Base-by-base conservation (phyloP, 164 flowering plant species). In the Liquidambar formosana region DNA sequence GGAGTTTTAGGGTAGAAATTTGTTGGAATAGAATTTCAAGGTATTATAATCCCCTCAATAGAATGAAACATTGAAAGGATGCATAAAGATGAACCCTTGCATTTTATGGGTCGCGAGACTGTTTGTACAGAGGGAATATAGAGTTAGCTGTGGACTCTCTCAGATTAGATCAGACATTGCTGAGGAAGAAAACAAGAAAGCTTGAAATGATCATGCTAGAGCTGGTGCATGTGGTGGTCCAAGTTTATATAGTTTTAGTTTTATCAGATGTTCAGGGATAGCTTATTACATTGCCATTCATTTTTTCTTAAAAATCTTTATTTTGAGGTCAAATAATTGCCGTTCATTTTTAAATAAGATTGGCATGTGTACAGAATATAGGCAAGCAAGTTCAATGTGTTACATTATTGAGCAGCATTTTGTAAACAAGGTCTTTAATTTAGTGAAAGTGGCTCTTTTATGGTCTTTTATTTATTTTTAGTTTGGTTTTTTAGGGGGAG, bases 61-160 rank as follows among this genome's bases (percentile, higher is more conserved):
- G 62, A 59, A 58, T 58, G 11, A 28, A 28, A 27, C 21, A 58
- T 58, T 22, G 47, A 16, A 47, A 26, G 5, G 47, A 45, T 12
- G 21, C 27, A 61, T 5, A 48, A n/a, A 52, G 23, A 26, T 63
- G 51, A 21, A 57, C 73, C 69, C 63, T 11, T 41, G 41, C 44
- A 18, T 72, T 74, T n/a, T 6, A 63, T 41, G 73, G 65, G 73
- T 64, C 65, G 12, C 70, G 43, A 67, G 57, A 57, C 26, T 3
- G 6, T 22, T 44, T 70, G 74, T 75, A 70, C 73, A 75, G 58
- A 59, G 47, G 43, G 61, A 49, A 19, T 25, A 13, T 62, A 71
- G 75, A 75, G 73, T 57, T 61, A 61, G 59, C 53, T 43, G 49
- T 59, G 12, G 19, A 61, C 49, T 52, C 12, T 22, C 6, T 15